These are phyloP conservation scores for Westerdykella ornata DNA, from an alignment of 2,329 filamentous ascomycete species.

Conservation along the genomic window DNA sequence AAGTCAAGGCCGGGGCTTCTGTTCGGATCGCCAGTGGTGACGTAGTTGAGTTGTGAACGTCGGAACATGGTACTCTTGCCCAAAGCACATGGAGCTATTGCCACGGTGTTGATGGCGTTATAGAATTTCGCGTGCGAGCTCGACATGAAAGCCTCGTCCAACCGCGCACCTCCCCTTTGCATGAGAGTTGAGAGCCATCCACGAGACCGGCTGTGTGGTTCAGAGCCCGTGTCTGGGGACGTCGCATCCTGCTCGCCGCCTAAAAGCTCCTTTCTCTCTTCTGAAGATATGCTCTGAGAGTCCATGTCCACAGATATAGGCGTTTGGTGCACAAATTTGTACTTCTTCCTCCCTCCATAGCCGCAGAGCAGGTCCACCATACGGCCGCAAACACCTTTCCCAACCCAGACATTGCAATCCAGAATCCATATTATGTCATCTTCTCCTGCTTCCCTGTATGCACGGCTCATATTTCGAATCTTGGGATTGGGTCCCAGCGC, in stretches of 20 bases:
- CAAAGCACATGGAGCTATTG: constrained; percentile 84
- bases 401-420: constrained; percentile 95
- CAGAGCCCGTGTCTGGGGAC: constrained; percentile 25
- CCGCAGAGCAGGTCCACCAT: constrained; percentile 88
- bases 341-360: constrained; percentile 46
- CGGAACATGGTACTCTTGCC: constrained; percentile 99
- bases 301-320: constrained; percentile 75
- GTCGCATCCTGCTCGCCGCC: constrained; percentile 19
- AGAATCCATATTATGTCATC: constrained; percentile 89
- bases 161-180: constrained; percentile 62
- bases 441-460: constrained; percentile 73
- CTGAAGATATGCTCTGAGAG: constrained; percentile 20
- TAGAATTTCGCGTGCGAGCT: constrained; percentile 97
- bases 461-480: constrained; percentile 90
- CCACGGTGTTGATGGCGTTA: constrained; percentile 88
- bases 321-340: constrained; percentile 93
- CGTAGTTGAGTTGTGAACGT: constrained; percentile 74
- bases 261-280: constrained; percentile 29
- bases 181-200: constrained; percentile 18
- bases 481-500: constrained; percentile 91
- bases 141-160: constrained; percentile 93
- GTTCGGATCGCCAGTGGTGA: constrained; percentile 51
- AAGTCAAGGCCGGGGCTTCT: constrained; percentile 70
- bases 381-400: constrained; percentile 67
- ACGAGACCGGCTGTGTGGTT: constrained; percentile 19